A percentile compares a stretch with the other conserved stretches of the same genome.
These are phyloP conservation scores for Plenodomus tracheiphilus DNA, from an alignment of 2,329 filamentous ascomycete species.

Conservation along the genomic window DNA sequence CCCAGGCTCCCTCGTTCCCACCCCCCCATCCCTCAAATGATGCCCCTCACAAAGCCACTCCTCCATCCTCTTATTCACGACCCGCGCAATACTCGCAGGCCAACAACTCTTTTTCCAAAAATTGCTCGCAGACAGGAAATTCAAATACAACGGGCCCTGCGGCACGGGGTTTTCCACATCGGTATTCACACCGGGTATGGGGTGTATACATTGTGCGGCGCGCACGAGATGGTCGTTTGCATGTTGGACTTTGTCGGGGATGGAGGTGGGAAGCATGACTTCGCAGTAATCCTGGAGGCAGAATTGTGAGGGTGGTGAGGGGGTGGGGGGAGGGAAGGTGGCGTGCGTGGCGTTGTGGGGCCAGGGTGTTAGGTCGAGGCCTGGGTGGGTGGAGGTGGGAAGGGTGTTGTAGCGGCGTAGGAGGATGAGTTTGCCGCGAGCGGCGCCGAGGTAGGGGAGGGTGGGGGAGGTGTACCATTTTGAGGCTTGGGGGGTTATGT, in stretches of 20 bases:
- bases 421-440: conserved; percentile 80
- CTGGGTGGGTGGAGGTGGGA: conserved; percentile 26
- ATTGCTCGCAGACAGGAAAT: conserved; percentile 89
- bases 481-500: conserved; percentile 59
- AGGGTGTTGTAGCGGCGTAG: conserved; percentile 71
- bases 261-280: conserved; percentile 72
- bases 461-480: conserved; percentile 76
- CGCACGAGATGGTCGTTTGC: conserved; percentile 76
- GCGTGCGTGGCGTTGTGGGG: conserved; percentile 86
- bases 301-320: conserved; percentile 47
- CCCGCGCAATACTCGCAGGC: conserved; percentile 88
- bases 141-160: conserved; percentile 74
- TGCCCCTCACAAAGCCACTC: conserved; percentile 62
- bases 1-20: conserved; percentile 13
- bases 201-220: conserved; percentile 50
- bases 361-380: conserved; percentile 69
- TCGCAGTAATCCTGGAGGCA: conserved; percentile 96
- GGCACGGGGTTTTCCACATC: conserved; percentile 48
- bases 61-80: conserved; percentile 77
- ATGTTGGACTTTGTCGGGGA: conserved; percentile 77
- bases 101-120: conserved; percentile 92
- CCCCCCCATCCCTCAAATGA: conserved; percentile 32
- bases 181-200: conserved; percentile 47
- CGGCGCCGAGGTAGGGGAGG: conserved; percentile 77
- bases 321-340: conserved; percentile 60